These are phyloP conservation scores for Tetracentron sinense DNA, from an alignment of 164 flowering plant species.

Conservation along the genomic window DNA sequence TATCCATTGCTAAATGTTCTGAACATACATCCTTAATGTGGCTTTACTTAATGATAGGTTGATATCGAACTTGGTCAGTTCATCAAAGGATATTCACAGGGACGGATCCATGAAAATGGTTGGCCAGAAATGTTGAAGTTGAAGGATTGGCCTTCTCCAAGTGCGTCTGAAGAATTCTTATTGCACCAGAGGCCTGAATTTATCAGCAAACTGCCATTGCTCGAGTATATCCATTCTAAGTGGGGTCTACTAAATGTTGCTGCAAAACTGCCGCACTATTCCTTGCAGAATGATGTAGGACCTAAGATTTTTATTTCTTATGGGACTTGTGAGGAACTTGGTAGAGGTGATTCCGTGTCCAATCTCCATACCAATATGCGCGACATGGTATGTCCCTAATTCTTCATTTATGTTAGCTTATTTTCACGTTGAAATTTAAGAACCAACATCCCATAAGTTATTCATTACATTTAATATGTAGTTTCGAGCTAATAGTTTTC, in stretches of 20 bases:
- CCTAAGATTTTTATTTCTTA: constrained; percentile 76
- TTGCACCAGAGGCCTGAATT: constrained; percentile 85
- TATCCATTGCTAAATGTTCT: not conserved
- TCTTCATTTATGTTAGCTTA: not conserved
- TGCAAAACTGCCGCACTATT: constrained; percentile 85
- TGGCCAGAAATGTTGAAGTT: constrained; percentile 69
- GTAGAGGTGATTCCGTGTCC: constrained; percentile 66
- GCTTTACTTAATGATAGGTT: constrained; percentile 46
- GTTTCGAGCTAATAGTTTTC: not conserved
- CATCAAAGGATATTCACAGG: constrained; percentile 81
- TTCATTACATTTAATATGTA: not conserved
- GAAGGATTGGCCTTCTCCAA: constrained; percentile 87
- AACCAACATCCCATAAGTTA: not conserved
- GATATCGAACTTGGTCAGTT: constrained; percentile 73
- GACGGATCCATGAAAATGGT: constrained; percentile 59
- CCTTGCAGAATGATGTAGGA: constrained; percentile 84
- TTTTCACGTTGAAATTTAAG: constrained; percentile 4
- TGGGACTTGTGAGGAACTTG: constrained; percentile 70
- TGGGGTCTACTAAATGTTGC: constrained; percentile 95
- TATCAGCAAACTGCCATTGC: constrained; percentile 75
- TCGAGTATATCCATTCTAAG: constrained; percentile 90
- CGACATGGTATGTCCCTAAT: constrained; percentile 65
- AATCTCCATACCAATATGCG: constrained; percentile 73
- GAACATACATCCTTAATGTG: not conserved
- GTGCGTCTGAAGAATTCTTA: constrained; percentile 87